Conservation (phyloP, 2,329 filamentous ascomycete species). For the Metarhizium humberi region DNA sequence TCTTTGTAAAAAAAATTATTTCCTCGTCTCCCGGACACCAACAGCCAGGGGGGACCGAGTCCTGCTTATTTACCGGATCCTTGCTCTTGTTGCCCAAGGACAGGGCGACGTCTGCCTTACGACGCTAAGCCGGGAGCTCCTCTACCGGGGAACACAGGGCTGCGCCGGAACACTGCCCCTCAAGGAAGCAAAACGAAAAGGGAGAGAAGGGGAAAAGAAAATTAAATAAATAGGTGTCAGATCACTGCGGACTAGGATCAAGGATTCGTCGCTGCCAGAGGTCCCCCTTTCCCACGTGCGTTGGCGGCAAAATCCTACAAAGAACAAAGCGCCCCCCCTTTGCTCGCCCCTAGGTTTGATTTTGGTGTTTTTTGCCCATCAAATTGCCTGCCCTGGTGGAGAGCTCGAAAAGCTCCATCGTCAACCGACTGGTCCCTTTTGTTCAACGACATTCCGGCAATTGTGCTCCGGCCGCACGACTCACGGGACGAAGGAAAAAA, state of each 20-base stretch:
- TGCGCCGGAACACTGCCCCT: too few species aligned
- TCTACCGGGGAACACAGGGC: too few species aligned
- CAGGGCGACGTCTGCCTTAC: not conserved
- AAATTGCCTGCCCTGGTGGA: too few species aligned
- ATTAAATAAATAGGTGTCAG: not conserved
- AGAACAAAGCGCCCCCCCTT: not conserved
- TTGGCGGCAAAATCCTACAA: not conserved
- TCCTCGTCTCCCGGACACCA: not conserved
- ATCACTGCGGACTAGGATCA: not conserved
- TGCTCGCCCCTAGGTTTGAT: not conserved
- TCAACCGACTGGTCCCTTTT: too few species aligned
- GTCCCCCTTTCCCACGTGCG: not conserved
- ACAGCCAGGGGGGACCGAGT: not conserved
- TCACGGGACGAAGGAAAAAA: too few species aligned
- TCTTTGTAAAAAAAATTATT: too few species aligned
- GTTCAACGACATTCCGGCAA: too few species aligned
- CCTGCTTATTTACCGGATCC: conserved; percentile 4
- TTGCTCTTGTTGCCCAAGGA: conserved; percentile 1
- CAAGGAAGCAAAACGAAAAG: not conserved
- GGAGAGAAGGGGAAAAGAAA: not conserved
- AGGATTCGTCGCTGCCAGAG: not conserved
- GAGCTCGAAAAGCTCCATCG: too few species aligned
- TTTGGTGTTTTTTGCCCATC: too few species aligned
- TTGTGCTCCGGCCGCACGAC: too few species aligned
- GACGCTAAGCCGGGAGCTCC: not conserved